phyloP scores from a whole-genome alignment of 441 rosid species.

The Syzygium syzygioides region DNA sequence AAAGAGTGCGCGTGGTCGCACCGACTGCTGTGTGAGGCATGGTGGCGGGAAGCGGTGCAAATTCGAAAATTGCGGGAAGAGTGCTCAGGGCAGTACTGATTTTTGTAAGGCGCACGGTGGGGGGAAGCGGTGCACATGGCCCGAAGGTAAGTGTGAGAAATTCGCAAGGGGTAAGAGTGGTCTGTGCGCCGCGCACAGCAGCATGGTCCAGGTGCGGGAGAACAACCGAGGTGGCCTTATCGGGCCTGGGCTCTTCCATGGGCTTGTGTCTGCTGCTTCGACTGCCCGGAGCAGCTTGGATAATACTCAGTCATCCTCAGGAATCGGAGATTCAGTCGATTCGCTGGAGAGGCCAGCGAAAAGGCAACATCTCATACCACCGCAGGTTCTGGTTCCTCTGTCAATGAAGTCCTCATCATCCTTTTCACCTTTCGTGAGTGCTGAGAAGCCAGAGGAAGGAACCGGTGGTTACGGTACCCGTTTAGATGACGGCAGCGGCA shows the following conservation, averaged over 20 bases:
- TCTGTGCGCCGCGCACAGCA: constrained; percentile 86
- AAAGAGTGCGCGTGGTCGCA: constrained; percentile 91
- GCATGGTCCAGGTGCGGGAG: constrained; percentile 47
- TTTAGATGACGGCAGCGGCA: constrained; percentile 8
- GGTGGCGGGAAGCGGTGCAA: constrained; percentile 94
- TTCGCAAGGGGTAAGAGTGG: constrained; percentile 93
- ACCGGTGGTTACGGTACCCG: constrained; percentile 8
- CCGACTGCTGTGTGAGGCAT: constrained; percentile 84
- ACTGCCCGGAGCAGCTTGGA: constrained; percentile 41
- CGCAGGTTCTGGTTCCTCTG: constrained; percentile 81
- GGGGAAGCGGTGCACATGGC: constrained; percentile 84
- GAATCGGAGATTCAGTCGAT: constrained; percentile 54
- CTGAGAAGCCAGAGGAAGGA: constrained; percentile 36
- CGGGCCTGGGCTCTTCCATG: constrained; percentile 75
- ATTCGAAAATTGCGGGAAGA: constrained; percentile 66
- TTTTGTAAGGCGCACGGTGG: constrained; percentile 97
- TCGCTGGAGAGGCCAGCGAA: constrained; percentile 42
- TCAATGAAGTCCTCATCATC: constrained; percentile 70
- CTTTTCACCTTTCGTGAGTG: constrained; percentile 17
- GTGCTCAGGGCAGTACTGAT: constrained; percentile 97
- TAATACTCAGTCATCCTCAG: constrained; percentile 53
- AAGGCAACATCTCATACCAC: constrained; percentile 65
- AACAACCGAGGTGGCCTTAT: constrained; percentile 50
- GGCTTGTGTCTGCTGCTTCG: constrained; percentile 61
- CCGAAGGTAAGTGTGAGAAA: constrained; percentile 78